phyloP scores from a whole-genome alignment of 208 protist genomes.

The Jaenimonas drosophilae region DNA sequence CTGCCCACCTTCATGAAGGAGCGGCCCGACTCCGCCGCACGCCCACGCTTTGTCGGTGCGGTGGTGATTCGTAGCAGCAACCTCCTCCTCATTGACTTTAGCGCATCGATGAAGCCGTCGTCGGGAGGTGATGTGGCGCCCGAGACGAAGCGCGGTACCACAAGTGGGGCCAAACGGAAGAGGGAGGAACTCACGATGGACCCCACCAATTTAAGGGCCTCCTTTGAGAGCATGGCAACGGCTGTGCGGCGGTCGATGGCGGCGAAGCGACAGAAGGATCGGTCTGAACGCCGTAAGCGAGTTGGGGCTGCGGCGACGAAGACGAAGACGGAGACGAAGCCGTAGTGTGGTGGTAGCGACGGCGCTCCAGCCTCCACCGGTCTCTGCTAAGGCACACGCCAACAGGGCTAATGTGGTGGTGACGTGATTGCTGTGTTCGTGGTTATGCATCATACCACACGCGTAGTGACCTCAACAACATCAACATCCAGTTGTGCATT shows the following conservation, averaged over 20 bases:
- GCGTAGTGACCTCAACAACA: neutral
- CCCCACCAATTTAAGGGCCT: conserved; percentile 5
- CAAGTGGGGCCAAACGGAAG: neutral
- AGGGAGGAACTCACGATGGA: too few species aligned
- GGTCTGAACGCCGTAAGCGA: conserved; percentile 44
- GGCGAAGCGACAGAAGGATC: conserved; percentile 37
- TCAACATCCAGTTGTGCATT: neutral
- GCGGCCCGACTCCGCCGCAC: conserved; percentile 21
- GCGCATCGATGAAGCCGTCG: too few species aligned
- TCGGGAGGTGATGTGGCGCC: too few species aligned
- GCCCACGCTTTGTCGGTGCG: conserved; percentile 51
- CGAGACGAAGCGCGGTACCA: neutral
- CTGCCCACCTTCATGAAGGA: conserved; percentile 10
- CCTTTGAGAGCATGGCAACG: conserved; percentile 28
- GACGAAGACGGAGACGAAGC: neutral
- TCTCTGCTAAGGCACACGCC: neutral
- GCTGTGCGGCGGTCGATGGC: conserved; percentile 37
- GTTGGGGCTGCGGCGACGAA: conserved; percentile 11
- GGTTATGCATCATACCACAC: neutral
- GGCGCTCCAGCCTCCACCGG: neutral
- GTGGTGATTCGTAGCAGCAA: conserved; percentile 65
- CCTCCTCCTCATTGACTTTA: conserved; percentile 62
- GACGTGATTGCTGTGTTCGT: neutral
- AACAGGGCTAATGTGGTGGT: neutral
- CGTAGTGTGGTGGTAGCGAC: neutral